Base-by-base conservation (phyloP, 441 rosid genomes). In the Croton setiger region DNA sequence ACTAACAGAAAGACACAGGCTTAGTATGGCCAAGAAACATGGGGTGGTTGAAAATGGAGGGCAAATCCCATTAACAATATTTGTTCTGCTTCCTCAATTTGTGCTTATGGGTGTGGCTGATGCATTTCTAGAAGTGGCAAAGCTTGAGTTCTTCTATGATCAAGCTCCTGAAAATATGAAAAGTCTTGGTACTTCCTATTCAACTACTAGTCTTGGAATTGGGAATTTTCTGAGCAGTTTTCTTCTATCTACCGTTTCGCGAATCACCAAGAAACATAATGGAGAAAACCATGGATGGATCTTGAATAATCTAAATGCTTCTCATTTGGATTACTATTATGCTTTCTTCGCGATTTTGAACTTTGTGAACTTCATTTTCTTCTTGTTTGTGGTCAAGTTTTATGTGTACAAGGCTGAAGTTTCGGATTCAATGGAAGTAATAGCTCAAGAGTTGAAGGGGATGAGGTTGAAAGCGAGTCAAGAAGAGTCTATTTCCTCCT, bases 81-180 rank as follows among this genome's bases (percentile, higher is more conserved):
- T 94, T 73, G 59, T 85, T 51, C 59, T 94, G 55, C 91, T 94
- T 60, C 98, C 97, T 44, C 96, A 94, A 39, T 91, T 89, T 63
- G 66, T 86, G 57, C 87, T 94, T 7, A 89, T 91, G 95, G 97
- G 98, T 58, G 70, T 75, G 0, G 98, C 96, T 5, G 98, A 93
- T 75, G 83, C 96, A 1, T 93, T 88, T 71, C 47, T 91, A 7
- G 95, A 84, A 69, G 93, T 90, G 1, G 87, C 93, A 5, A 88
- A 94, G 85, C 74, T 91, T 11, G 98, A 90, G 72, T 92, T 90
- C 80, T 94, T 92, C 81, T 92, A 90, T 44, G 98, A 94, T 66
- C 98, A 94, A 67, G 97, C 97, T 3, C 97, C 97, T 0, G 97
- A 94, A 57, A 79, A 89, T 78, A 91, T 88, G 97, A 94, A 89